Base-by-base conservation (phyloP, 768 basidiomycete genomes). In the Suillus spraguei region DNA sequence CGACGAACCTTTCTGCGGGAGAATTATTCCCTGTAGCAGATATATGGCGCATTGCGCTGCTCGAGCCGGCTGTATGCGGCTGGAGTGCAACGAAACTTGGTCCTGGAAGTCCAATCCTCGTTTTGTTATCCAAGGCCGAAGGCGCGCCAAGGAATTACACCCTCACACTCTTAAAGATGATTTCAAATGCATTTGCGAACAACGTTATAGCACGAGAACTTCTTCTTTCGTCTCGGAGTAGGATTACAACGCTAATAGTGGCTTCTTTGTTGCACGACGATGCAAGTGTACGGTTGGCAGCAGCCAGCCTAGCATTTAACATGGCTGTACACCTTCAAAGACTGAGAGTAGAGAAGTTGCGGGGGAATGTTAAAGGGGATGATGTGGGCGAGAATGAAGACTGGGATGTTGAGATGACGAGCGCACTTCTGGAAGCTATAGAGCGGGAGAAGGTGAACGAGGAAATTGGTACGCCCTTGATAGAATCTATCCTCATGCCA, bases 381-480 rank as follows among this genome's bases (percentile, higher is more conserved):
- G 80, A 79, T 33, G 79, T 77, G 17, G 79, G 78, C 46, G 87
- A 85, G 59, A 85, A 87, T 60, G 92, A 83, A 22, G 95, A 95
- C 61, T 96, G 93, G 92, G 88, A 94, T 70, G 80, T 91, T 0
- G 96, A 97, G 78, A 75, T 97, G 38, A 79, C 88, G 2, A 92
- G 89, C 69, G 96, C 92, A 1, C 70, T 97, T n/a, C 72, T 95
- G 0, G 92, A 94, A 73, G 92, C 91, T 20, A 69, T 97, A 22
- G 82, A 81, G 59, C 83, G 83, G 66, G 94, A 97, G 77, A 83
- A 78, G 65, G 76, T 79, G 60, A 91, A 81, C 66, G 91, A 93
- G 73, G 95, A 96, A 71, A 87, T 93, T 68, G 88, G 94, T 91
- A 62, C 76, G 92, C 74, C 39, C 60, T 32, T 53, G 53, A n/a